These are phyloP conservation scores for Elasticomyces elasticus DNA, from an alignment of 495 filamentous ascomycete genomes.

Conservation along the genomic window DNA sequence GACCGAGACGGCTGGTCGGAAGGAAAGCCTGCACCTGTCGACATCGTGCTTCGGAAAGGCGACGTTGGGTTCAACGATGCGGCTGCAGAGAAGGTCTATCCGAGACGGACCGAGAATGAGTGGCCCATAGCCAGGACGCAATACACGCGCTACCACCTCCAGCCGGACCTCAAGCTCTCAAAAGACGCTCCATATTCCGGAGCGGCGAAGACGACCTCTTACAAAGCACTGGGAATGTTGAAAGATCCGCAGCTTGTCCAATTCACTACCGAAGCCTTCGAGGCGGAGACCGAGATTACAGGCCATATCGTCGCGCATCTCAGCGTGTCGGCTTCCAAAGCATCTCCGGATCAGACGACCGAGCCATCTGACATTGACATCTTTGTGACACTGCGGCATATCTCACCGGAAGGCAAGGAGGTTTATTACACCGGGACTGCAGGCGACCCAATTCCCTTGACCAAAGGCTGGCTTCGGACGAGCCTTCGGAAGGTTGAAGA, in stretches of 20 bases:
- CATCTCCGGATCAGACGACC: slow-evolving; percentile 18
- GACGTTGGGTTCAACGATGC: slow-evolving; percentile 55
- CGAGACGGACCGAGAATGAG: slow-evolving; percentile 36
- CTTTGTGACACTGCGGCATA: slow-evolving; percentile 53
- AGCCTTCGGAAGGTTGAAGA: slow-evolving; percentile 44
- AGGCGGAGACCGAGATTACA: slow-evolving; percentile 46
- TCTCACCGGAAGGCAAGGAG: slow-evolving; percentile 45
- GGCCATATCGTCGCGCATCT: slow-evolving; percentile 55
- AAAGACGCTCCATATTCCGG: slow-evolving; percentile 12
- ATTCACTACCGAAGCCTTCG: slow-evolving; percentile 47
- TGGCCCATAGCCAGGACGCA: slow-evolving; percentile 56
- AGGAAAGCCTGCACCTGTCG: slow-evolving; percentile 47
- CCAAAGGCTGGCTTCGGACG: slow-evolving; percentile 50
- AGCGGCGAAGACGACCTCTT: slow-evolving; percentile 35
- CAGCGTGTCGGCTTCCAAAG: slow-evolving; percentile 45
- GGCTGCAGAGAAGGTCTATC: slow-evolving; percentile 37
- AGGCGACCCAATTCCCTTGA: slow-evolving; percentile 41
- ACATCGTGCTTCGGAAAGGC: slow-evolving; percentile 49
- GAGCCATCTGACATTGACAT: slow-evolving; percentile 50
- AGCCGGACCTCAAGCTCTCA: slow-evolving; percentile 31
- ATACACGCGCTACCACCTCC: slow-evolving; percentile 49
- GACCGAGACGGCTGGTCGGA: slow-evolving; percentile 49
- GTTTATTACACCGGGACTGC: slow-evolving; percentile 54
- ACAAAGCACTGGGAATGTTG: slow-evolving; percentile 44
- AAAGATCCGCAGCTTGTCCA: slow-evolving; percentile 39